Evolutionary conservation across 495 filamentous ascomycete species (phyloP).

Genomic region (Cercophora scortea): DNA sequence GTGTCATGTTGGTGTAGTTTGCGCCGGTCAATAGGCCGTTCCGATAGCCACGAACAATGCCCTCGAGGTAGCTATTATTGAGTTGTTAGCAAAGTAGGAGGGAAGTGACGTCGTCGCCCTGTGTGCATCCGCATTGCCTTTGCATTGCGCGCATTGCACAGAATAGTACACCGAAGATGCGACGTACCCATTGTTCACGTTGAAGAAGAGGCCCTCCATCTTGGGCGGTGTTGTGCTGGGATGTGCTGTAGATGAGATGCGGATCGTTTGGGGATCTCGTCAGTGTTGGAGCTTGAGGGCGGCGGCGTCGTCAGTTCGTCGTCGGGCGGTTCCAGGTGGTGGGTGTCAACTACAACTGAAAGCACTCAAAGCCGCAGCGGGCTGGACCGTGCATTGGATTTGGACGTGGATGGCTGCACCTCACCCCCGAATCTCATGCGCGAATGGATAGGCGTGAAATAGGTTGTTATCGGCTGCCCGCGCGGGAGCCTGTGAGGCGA

Average conservation of each 20-base stretch:
- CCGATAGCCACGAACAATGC: constrained; percentile 92
- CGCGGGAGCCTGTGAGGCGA: too few species aligned
- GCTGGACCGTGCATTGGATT: too few species aligned
- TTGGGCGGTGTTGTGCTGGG: constrained; percentile 13
- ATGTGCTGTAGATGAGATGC: constrained; percentile 5
- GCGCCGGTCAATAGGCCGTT: constrained; percentile 84
- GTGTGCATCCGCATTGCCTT: too few species aligned
- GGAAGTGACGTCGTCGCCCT: too few species aligned
- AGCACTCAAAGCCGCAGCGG: too few species aligned
- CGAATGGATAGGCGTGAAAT: too few species aligned
- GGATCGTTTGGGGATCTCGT: background rate
- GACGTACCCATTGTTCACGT: constrained; percentile 83
- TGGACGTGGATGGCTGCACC: too few species aligned
- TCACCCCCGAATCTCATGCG: too few species aligned
- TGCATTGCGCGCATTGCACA: too few species aligned
- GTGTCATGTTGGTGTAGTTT: constrained; percentile 92
- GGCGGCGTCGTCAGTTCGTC: background rate
- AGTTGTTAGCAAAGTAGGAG: background rate
- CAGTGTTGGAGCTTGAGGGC: constrained; percentile 10
- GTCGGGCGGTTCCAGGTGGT: background rate
- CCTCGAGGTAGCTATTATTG: constrained; percentile 80
- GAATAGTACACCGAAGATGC: background rate
- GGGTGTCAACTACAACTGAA: too few species aligned
- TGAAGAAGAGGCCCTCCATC: constrained; percentile 97
- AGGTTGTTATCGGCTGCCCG: too few species aligned